Evolutionary conservation across 2,329 filamentous ascomycete species (phyloP), one percentile per base, ranked within the genome.

Genomic region (Ceratocystis cacaofunesta): DNA sequence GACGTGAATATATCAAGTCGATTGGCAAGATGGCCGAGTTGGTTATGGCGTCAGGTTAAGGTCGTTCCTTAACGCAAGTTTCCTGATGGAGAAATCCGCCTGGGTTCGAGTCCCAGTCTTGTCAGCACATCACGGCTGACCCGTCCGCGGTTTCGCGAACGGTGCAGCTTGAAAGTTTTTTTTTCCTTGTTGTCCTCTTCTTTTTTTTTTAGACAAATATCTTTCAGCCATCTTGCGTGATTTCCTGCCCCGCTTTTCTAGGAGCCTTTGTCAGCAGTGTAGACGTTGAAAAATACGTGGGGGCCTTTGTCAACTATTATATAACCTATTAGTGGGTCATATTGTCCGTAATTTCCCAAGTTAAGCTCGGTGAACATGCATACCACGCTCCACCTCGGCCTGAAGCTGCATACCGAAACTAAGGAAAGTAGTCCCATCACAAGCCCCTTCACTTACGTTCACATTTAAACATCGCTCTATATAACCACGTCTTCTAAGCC

Each of bases 31-130:
- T 73, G 72, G 72, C 72, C 72, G 72, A 73, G 72, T 73, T 73
- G 71, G 71, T 73, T 71, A 73, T 73, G 71, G 72, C 71, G 72
- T 71, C 70, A 73, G 72, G 71, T 73, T 73, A 73, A 73, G 72
- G 72, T 72, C 66, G 60, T 67, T 67, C 63, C 66, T 65, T 67
- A 66, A 74, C 74, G 64, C 72, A 63, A 66, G 48, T 63, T 55
- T 66, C 64, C 64, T 66, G 64, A 66, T 66, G 64, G 64, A 62
- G 64, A 66, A 63, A 66, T 66, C 64, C 64, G 64, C 64, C 64
- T 66, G 64, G 64, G 64, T 66, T 66, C 64, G 64, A 66, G 60
- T 66, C 64, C 64, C 60, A 66, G 64, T 66, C 64, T 66, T 66
- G 64, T 66, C 65, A 66, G 25, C 46, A 63, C 22, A 57, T 10